A percentile compares a stretch with the other conserved stretches of the same genome.
These are phyloP conservation scores for Onygenales sp. DNA, from an alignment of 2,329 filamentous ascomycete species.

Conservation along the genomic window DNA sequence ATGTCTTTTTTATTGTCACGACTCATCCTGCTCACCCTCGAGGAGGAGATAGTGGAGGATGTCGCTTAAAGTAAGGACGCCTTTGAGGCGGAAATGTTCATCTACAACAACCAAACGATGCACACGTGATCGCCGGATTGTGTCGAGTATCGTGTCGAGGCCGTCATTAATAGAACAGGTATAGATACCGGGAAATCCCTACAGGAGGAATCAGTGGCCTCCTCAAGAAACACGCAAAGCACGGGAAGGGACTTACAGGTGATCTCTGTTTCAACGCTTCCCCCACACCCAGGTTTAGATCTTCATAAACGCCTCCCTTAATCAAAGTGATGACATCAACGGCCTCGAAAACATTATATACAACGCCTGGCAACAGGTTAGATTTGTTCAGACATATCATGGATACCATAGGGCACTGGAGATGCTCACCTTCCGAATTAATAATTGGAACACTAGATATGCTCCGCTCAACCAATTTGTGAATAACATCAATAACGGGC, in stretches of 20 bases:
- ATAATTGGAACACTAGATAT: conserved; percentile 93
- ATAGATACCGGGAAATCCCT: conserved; percentile 93
- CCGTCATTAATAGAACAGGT: conserved; percentile 88
- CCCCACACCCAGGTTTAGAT: conserved; percentile 74
- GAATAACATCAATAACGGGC: conserved; percentile 87
- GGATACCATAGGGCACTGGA: not conserved
- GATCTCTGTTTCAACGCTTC: conserved; percentile 80
- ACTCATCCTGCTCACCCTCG: conserved; percentile 58
- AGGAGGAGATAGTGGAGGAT: conserved; percentile 92
- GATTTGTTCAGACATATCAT: not conserved
- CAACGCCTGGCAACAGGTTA: conserved; percentile 39
- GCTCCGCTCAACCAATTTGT: conserved; percentile 82
- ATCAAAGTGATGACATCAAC: conserved; percentile 96
- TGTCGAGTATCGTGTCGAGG: conserved; percentile 92
- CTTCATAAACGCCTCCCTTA: conserved; percentile 86
- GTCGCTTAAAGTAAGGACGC: conserved; percentile 87
- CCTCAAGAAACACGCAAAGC: not conserved
- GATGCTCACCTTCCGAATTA: conserved; percentile 50
- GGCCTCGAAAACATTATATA: conserved; percentile 95
- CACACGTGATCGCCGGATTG: conserved; percentile 86
- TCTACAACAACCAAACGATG: conserved; percentile 91
- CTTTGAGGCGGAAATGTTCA: conserved; percentile 74
- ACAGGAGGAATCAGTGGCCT: conserved; percentile 1
- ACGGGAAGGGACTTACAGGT: conserved; percentile 44
- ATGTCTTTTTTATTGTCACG: conserved; percentile 15